These are phyloP conservation scores for Jatropha curcas DNA, from an alignment of 345 rosid species.

Conservation along the genomic window DNA sequence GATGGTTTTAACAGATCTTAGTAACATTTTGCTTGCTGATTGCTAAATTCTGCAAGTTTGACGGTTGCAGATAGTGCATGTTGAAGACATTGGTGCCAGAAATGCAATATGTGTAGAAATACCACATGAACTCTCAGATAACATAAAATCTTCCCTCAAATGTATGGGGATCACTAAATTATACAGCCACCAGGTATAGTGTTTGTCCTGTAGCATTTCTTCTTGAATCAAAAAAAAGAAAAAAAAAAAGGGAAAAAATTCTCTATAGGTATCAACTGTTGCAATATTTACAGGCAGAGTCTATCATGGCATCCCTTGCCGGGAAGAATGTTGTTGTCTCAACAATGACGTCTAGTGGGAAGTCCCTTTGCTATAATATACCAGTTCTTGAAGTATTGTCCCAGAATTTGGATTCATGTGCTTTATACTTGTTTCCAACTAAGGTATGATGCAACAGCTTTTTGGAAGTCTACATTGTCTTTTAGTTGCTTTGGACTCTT, in stretches of 20 bases:
- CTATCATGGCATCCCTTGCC: conserved; percentile 67
- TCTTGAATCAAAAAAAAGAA: conserved; percentile 18
- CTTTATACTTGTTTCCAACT: conserved; percentile 89
- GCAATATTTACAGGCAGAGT: conserved; percentile 60
- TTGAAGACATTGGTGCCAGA: conserved; percentile 62
- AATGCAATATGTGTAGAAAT: conserved; percentile 54
- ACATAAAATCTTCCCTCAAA: conserved; percentile 60
- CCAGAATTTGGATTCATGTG: conserved; percentile 66
- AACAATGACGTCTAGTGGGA: conserved; percentile 97
- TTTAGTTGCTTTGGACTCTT: background rate
- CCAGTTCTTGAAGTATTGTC: conserved; percentile 83
- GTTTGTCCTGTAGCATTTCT: conserved; percentile 10
- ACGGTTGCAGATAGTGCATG: conserved; percentile 71
- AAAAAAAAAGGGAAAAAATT: too few relatives aligned
- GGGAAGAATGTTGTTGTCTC: conserved; percentile 85
- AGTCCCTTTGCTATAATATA: conserved; percentile 94
- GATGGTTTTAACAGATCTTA: conserved; percentile 10
- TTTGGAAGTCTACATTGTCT: background rate
- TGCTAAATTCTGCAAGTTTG: conserved; percentile 23
- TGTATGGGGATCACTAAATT: conserved; percentile 64
- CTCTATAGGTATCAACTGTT: conserved; percentile 15
- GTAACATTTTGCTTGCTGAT: conserved; percentile 4
- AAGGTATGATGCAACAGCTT: conserved; percentile 51
- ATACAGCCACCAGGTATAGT: conserved; percentile 83
- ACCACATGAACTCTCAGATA: conserved; percentile 61